Evolutionary conservation across 2,329 filamentous ascomycete genomes (phyloP), one percentile per base, ranked within the genome.

Genomic region (Colletotrichum sp.): DNA sequence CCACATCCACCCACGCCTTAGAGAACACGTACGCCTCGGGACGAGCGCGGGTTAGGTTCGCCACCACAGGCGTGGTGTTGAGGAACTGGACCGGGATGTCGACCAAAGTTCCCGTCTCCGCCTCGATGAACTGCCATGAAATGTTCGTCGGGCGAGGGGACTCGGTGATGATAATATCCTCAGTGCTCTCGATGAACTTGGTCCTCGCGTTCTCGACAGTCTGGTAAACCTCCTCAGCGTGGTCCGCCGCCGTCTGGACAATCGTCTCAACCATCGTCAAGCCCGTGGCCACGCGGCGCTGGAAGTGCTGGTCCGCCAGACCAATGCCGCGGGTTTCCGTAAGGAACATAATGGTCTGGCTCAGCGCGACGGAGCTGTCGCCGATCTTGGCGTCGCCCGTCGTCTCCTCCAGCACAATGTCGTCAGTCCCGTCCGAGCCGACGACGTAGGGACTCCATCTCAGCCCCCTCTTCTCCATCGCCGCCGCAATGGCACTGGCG

Each of bases 11-110:
- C 83, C 83, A 84, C 2, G 79, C 82, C 1, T 73, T 68, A 2
- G 82, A 81, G 24, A 84, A 81, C 12, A 84, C 74, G 57, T 84
- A 84, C 0, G 81, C 80, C 39, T 83, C 80, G 0, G 83, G 82
- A 0, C 83, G 79, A n/a, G 79, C 55, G 1, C 82, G 81, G 2
- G 82, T 84, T 1, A 84, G 71, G 66, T 82, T 82, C 3, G 82
- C 80, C 0, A 75, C 73, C 0, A 78, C 77, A 0, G 80, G 81
- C 1, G 82, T 84, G 8, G 80, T 81, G 36, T 82, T 81, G n/a
- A 79, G 76, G 49, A 84, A 84, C 3, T 68, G 71, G 4, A 83
- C 75, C 0, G 82, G 82, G 1, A 80, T 72, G 1, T 82, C 71
- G 6, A 82, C 81, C 2, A 83, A 32, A 1, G 75, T 74, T 6